Conservation (phyloP, 768 basidiomycete species). For the Amanita jacksonii region DNA sequence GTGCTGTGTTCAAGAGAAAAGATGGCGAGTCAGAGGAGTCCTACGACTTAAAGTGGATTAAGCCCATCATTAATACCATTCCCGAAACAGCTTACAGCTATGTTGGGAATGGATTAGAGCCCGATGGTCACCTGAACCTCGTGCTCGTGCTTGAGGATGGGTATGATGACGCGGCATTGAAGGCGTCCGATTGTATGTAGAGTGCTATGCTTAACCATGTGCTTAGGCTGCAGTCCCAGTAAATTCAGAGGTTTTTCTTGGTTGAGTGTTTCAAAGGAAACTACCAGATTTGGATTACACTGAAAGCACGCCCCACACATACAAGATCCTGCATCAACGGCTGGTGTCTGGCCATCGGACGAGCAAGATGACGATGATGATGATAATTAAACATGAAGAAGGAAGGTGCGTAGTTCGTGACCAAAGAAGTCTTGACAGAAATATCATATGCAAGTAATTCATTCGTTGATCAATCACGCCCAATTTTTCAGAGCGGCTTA, state of each 20-base stretch:
- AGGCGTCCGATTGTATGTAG: conserved; percentile 3
- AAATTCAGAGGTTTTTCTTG: too few relatives aligned
- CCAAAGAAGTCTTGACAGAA: too few relatives aligned
- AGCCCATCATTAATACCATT: conserved; percentile 8
- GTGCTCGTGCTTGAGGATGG: conserved; percentile 10
- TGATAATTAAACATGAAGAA: conserved; percentile 5
- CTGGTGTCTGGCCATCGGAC: conserved; percentile 6
- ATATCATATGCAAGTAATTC: too few relatives aligned
- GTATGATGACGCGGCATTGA: conserved; percentile 6
- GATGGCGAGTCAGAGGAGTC: conserved; percentile 10
- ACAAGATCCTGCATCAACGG: conserved; percentile 2
- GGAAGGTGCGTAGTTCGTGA: conserved; percentile 5
- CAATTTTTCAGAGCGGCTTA: too few relatives aligned
- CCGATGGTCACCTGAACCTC: conserved; percentile 9
- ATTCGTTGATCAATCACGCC: too few relatives aligned
- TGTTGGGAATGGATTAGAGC: conserved; percentile 10
- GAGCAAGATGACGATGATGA: conserved; percentile 6
- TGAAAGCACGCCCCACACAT: not conserved
- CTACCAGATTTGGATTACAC: too few relatives aligned
- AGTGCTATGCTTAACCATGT: too few relatives aligned
- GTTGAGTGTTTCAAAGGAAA: too few relatives aligned
- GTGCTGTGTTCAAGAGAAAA: conserved; percentile 9
- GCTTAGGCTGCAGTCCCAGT: too few relatives aligned
- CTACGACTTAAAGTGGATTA: conserved; percentile 10
- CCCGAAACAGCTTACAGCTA: conserved; percentile 12